Percentiles rank a stretch among this genome's conserved stretches.
Conservation (phyloP, 306 rosid species). For the Macrotyloma uniflorum region DNA sequence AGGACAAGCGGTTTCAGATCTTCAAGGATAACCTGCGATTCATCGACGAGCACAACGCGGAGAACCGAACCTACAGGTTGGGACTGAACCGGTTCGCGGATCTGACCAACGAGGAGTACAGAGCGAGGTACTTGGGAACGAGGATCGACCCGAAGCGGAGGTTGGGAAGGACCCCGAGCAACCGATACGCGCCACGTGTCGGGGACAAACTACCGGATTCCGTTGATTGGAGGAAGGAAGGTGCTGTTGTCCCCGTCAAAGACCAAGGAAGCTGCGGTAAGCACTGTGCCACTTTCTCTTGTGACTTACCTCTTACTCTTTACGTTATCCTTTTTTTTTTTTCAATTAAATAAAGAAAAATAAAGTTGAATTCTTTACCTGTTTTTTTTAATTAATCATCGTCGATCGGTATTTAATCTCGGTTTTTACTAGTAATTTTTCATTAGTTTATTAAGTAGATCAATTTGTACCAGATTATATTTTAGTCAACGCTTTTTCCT, state of each 20-base stretch:
- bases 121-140: slow-evolving; percentile 67
- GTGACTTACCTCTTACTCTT: neutral
- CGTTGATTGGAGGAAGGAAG: slow-evolving; percentile 92
- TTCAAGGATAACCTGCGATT: slow-evolving; percentile 81
- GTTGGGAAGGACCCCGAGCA: slow-evolving; percentile 28
- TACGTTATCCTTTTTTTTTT: too few species aligned
- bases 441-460: too few species aligned
- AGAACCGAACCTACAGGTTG: slow-evolving; percentile 52
- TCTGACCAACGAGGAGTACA: slow-evolving; percentile 85
- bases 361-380: neutral
- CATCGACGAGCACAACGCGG: slow-evolving; percentile 71
- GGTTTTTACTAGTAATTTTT: neutral
- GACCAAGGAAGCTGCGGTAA: slow-evolving; percentile 95
- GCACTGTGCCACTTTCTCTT: neutral
- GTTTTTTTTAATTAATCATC: neutral
- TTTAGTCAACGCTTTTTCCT: too few species aligned
- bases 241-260: slow-evolving; percentile 71
- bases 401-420: neutral
- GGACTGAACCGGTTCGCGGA: slow-evolving; percentile 93
- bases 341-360: neutral
- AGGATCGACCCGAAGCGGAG: slow-evolving; percentile 44
- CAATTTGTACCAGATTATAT: too few species aligned
- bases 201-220: slow-evolving; percentile 71
- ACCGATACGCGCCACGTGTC: slow-evolving; percentile 67
- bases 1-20: slow-evolving; percentile 73